phyloP scores from a whole-genome alignment of 345 rosid species.

The Stellera chamaejasme region DNA sequence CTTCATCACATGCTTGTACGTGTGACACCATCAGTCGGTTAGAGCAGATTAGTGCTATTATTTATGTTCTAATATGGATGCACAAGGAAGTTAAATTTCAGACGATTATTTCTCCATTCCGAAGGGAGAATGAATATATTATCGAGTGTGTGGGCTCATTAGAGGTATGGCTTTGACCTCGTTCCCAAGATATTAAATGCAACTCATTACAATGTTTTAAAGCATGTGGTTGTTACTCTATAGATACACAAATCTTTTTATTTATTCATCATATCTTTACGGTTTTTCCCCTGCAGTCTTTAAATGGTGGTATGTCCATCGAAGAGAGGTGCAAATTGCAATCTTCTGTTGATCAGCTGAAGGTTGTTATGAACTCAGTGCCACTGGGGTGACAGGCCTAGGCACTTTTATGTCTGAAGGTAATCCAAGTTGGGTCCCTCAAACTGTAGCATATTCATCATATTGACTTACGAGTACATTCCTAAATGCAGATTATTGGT shows the following conservation, averaged over 20 bases:
- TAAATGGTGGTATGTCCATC: constrained; percentile 31
- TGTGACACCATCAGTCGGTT: constrained; percentile 18
- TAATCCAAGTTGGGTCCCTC: too few species aligned
- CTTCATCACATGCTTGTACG: constrained; percentile 14
- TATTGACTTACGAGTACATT: too few species aligned
- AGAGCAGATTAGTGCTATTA: constrained; percentile 30
- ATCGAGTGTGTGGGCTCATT: constrained; percentile 27
- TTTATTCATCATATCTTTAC: too few species aligned
- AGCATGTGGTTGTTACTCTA: too few species aligned
- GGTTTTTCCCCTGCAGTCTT: constrained; percentile 26
- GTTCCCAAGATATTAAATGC: neutral
- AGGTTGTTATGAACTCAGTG: constrained; percentile 18
- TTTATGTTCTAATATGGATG: constrained; percentile 49
- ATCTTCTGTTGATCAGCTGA: constrained; percentile 33
- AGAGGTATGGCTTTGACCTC: constrained; percentile 38
- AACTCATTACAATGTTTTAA: too few species aligned
- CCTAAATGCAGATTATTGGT: too few species aligned
- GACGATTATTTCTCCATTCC: constrained; percentile 30
- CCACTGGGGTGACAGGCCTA: neutral
- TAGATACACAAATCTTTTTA: too few species aligned
- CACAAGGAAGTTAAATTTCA: constrained; percentile 37
- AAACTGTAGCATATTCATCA: too few species aligned
- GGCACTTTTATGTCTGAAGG: neutral
- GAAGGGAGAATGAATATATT: constrained; percentile 38
- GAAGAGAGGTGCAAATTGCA: constrained; percentile 52